These are phyloP conservation scores for Eucalyptus sideroxylon DNA, from an alignment of 345 rosid species.

Conservation along the genomic window DNA sequence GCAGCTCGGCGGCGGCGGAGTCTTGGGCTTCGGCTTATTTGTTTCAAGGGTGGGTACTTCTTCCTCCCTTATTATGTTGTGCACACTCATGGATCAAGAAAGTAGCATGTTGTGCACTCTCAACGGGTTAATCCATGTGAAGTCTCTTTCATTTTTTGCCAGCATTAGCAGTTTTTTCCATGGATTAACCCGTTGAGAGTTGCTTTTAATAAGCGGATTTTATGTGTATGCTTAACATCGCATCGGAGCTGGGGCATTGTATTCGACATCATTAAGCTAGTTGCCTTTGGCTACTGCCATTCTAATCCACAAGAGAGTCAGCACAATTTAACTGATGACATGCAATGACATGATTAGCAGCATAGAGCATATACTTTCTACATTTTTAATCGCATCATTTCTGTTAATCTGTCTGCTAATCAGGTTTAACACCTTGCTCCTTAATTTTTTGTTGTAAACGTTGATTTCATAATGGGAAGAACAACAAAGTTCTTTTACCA, in stretches of 20 bases:
- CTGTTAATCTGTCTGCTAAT: background rate
- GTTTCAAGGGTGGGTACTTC: background rate
- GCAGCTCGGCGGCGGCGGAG: too few relatives aligned
- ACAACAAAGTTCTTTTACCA: background rate
- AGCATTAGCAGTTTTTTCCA: background rate
- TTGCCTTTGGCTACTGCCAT: background rate
- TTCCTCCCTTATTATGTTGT: conserved; percentile 43
- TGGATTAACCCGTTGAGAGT: background rate
- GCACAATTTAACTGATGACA: too few relatives aligned
- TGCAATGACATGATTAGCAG: background rate
- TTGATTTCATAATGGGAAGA: background rate
- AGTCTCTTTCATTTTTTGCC: background rate
- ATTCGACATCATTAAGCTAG: background rate
- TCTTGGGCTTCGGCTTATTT: too few relatives aligned
- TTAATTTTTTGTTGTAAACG: background rate
- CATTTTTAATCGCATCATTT: background rate
- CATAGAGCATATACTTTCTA: background rate
- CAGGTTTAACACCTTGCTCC: background rate
- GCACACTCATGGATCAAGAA: too few relatives aligned
- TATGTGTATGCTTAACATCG: background rate
- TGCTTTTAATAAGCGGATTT: background rate
- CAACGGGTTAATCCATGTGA: background rate
- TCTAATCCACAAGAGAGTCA: background rate
- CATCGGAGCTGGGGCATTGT: background rate
- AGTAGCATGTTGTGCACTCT: background rate